A percentile compares a stretch with the other conserved stretches of the same genome.
These are phyloP conservation scores for Isoetes engelmannii DNA, from an alignment of 83 land plant species.

Conservation along the genomic window DNA sequence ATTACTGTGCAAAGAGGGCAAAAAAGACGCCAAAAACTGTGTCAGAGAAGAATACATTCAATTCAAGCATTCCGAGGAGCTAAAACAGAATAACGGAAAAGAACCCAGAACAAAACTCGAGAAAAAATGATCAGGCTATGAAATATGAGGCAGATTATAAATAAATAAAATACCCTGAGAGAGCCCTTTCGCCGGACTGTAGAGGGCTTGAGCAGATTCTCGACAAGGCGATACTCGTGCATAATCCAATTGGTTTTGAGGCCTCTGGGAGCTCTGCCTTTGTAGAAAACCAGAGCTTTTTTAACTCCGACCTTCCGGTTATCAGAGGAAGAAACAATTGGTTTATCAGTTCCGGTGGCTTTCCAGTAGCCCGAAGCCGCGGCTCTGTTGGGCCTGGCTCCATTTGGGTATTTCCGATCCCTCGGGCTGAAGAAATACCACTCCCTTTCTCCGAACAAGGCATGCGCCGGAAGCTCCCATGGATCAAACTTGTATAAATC, in stretches of 20 bases:
- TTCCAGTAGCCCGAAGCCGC: slow-evolving; percentile 18
- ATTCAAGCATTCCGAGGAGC: too few species aligned
- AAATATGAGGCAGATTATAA: too few species aligned
- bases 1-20: too few species aligned
- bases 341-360: slow-evolving; percentile 15
- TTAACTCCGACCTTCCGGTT: slow-evolving; percentile 7
- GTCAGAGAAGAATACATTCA: too few species aligned
- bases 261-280: slow-evolving; percentile 15
- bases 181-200: too few species aligned
- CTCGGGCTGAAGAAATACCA: slow-evolving; percentile 1
- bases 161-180: too few species aligned
- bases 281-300: slow-evolving; percentile 24
- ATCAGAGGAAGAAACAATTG: neutral
- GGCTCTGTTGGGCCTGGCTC: slow-evolving; percentile 18
- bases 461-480: slow-evolving; percentile 2
- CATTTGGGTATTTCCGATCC: slow-evolving; percentile 9
- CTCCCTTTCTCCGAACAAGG: neutral
- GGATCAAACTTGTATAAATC: slow-evolving; percentile 14
- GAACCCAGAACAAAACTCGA: too few species aligned
- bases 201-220: neutral
- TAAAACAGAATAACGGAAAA: too few species aligned
- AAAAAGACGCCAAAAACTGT: too few species aligned
- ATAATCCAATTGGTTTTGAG: slow-evolving; percentile 23
- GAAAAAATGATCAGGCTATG: too few species aligned
- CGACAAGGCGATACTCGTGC: slow-evolving; percentile 18